These are phyloP conservation scores for Candida peoriensis DNA, from an alignment of 805 yeast genomes.

Conservation along the genomic window DNA sequence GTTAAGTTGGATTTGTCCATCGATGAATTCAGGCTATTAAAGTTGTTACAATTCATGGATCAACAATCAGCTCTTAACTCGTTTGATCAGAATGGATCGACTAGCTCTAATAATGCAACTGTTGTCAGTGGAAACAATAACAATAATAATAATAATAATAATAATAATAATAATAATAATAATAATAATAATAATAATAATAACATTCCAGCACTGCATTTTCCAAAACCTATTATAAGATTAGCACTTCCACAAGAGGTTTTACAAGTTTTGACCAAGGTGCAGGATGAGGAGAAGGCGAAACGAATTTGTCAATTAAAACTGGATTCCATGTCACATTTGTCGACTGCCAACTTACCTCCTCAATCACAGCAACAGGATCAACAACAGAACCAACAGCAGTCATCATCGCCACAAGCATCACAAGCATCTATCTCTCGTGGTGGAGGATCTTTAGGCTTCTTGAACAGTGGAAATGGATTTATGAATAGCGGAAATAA, in stretches of 20 bases:
- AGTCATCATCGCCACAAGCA: conserved; percentile 8
- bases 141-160: conserved; percentile 1
- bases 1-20: conserved; percentile 59
- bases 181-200: conserved; percentile 2
- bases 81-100: conserved; percentile 13
- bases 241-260: conserved; percentile 74
- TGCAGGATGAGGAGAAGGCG: conserved; percentile 70
- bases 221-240: conserved; percentile 72
- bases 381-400: too few species aligned
- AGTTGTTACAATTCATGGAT: conserved; percentile 68
- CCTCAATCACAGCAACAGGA: too few species aligned
- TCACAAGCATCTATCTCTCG: not conserved
- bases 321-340: conserved; percentile 16
- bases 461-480: too few species aligned
- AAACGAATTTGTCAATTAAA: conserved; percentile 22
- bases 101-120: conserved; percentile 4
- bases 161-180: not conserved
- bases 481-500: too few species aligned
- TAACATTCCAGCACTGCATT: conserved; percentile 21
- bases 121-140: conserved; percentile 2
- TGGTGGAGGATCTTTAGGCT: not conserved
- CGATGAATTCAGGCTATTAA: conserved; percentile 65
- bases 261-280: conserved; percentile 54
- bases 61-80: conserved; percentile 49
- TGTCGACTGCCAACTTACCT: conserved; percentile 3